Base-by-base conservation (phyloP, 2,329 filamentous ascomycete species). In the Cladosporium colombiae region DNA sequence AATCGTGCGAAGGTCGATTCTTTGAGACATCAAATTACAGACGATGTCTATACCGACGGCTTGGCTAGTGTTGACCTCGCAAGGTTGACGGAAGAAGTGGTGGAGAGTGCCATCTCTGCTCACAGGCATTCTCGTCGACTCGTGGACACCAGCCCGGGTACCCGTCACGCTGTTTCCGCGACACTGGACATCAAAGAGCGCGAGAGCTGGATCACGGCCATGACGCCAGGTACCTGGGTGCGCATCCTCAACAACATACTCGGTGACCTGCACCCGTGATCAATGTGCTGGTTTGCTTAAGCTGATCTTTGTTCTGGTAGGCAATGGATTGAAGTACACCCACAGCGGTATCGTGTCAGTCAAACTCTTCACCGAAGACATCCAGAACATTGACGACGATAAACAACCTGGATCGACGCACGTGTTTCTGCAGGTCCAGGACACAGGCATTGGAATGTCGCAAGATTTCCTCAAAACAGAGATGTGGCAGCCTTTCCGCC, bases 151-250 rank as follows among this genome's bases (percentile, higher is more conserved):
- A n/a, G 14, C 7, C 7, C 33, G 1, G 4, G 6, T 4, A 11
- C 13, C 7, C 23, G 7, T 13, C 60, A 53, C 14, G 23, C 31
- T 11, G 60, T 63, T 8, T 63, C 60, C 5, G 60, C 56, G 5
- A 55, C 50, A 8, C 35, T 63, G 25, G 60, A 63, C 13, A 56
- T 63, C 8, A 23, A 63, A n/a, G 40, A 63, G 29, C 49, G 60
- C 23, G 49, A 40, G 2, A 33, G 33, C 14, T 63, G 60, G 60
- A 63, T 14, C 16, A 63, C 60, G 14, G 37, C 49, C 2, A 56
- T 63, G 60, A 63, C 18, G 1, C 60, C 79, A 0, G 81, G 81
- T 1, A 78, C 79, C 2, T 79, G 81, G 73, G 76, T 78, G 2
- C 35, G 64, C 3, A 21, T 65, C 2, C 33, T 65, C 2, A 62